These are phyloP conservation scores for Picea sitchensis DNA, from an alignment of 75 land plant species.

Conservation along the genomic window DNA sequence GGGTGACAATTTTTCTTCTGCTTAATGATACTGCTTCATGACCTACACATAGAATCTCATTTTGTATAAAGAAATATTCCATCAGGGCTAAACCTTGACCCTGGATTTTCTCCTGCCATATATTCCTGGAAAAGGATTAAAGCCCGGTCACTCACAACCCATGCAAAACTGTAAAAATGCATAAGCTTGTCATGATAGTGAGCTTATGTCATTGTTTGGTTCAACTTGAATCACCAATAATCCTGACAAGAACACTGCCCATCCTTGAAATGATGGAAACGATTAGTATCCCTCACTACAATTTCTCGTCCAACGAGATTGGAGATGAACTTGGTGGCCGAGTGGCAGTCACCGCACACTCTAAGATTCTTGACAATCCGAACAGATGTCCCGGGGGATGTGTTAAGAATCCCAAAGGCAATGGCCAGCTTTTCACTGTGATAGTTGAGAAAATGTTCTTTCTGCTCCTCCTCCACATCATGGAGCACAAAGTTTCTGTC, in stretches of 20 bases:
- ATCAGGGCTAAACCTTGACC: too few species aligned
- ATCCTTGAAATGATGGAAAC: background rate
- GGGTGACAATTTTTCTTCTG: too few species aligned
- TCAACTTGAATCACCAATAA: background rate
- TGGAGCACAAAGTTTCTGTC: background rate
- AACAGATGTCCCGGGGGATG: background rate
- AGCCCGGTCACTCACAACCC: too few species aligned
- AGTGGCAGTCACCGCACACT: background rate
- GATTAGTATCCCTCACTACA: background rate
- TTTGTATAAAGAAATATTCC: too few species aligned
- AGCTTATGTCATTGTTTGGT: too few species aligned
- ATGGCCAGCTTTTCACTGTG: conserved; percentile 1
- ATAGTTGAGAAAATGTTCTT: background rate
- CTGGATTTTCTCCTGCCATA: too few species aligned
- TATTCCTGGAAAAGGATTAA: too few species aligned
- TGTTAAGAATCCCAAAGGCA: background rate
- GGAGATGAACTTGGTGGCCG: background rate
- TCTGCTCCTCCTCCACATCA: background rate
- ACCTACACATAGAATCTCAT: too few species aligned
- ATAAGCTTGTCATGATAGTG: too few species aligned
- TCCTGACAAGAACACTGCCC: background rate
- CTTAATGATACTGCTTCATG: too few species aligned
- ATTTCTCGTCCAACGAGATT: background rate
- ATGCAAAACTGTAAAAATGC: too few species aligned
- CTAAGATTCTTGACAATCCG: background rate